Evolutionary conservation across 2,329 filamentous ascomycete genomes (phyloP).

Genomic region (Talaromyces sp.): DNA sequence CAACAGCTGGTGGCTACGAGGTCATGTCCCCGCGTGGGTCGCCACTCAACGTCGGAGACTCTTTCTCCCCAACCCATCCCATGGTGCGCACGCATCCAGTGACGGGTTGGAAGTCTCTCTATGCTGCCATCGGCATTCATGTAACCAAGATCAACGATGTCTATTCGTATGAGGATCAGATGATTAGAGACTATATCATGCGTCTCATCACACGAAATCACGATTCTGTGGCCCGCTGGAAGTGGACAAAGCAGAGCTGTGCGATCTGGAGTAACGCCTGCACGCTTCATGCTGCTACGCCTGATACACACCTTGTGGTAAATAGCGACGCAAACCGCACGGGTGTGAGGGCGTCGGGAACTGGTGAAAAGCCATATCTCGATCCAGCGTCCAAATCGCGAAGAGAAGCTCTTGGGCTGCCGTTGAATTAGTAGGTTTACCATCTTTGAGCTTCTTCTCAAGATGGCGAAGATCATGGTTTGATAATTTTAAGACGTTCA

Average conservation of each 20-base stretch:
- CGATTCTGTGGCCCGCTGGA: background rate
- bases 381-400: slow-evolving; percentile 24
- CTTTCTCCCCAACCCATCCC: slow-evolving; percentile 51
- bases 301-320: slow-evolving; percentile 1
- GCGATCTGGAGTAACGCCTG: slow-evolving; percentile 31
- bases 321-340: background rate
- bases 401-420: slow-evolving; percentile 1
- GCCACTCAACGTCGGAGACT: slow-evolving; percentile 51
- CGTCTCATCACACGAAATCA: slow-evolving; percentile 4
- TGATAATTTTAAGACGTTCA: background rate
- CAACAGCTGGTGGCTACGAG: slow-evolving; percentile 1
- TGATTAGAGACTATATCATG: slow-evolving; percentile 6
- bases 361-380: slow-evolving; percentile 31
- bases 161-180: slow-evolving; percentile 32
- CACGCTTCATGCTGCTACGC: slow-evolving; percentile 17
- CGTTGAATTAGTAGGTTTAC: background rate
- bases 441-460: background rate
- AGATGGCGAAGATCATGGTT: background rate
- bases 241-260: slow-evolving; percentile 4
- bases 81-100: slow-evolving; percentile 61
- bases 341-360: slow-evolving; percentile 13
- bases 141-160: slow-evolving; percentile 42
- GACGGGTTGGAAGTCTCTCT: slow-evolving; percentile 59
- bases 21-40: slow-evolving; percentile 41
- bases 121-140: slow-evolving; percentile 37